Base-by-base conservation (phyloP, 345 rosid species). In the Syzygium grande region DNA sequence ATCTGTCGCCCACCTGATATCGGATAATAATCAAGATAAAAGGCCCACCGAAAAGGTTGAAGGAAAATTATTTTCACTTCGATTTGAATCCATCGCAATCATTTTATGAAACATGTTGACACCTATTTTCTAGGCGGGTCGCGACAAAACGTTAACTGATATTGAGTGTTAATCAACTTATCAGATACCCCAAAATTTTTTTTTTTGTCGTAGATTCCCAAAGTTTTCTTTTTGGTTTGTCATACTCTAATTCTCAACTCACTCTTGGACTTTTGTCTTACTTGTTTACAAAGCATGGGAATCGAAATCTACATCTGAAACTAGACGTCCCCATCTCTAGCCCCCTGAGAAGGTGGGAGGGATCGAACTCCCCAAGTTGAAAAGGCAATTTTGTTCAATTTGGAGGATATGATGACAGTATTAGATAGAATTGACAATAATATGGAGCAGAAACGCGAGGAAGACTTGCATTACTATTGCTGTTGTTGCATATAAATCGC, bases 231-330 rank as follows among this genome's bases (percentile, higher is more conserved):
- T 43, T 43, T 5, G 46, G 46, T 41, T 4, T 4, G 6, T 41
- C 6, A 4, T 41, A 43, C 46, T 43, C 7, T 43, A 43, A 43
- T 5, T 43, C 7, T 43, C 46, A 43, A 43, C 46, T 43, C 46
- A 1, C 46, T 43, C 1, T 43, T 6, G 1, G 0, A 43, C 7
- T 43, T 43, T 43, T 43, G 1, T 1, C 46, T 0, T 43, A 1
- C 7, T 6, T 6, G 7, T 43, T 43, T 43, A 43, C 46, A 43
- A 1, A 43, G 7, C 7, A 1, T 43, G 46, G 1, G 46, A 6
- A 1, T 6, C 46, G 1, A 43, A 43, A 43, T 4, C 46, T 1
- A 43, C 7, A 43, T 43, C 7, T 43, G 7, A 5, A 43, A 43
- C 5, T 43, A 43, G 1, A 43, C 46, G 1, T 43, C 46, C 6